phyloP scores from a whole-genome alignment of 306 rosid genomes.

The Begonia peltatifolia region DNA sequence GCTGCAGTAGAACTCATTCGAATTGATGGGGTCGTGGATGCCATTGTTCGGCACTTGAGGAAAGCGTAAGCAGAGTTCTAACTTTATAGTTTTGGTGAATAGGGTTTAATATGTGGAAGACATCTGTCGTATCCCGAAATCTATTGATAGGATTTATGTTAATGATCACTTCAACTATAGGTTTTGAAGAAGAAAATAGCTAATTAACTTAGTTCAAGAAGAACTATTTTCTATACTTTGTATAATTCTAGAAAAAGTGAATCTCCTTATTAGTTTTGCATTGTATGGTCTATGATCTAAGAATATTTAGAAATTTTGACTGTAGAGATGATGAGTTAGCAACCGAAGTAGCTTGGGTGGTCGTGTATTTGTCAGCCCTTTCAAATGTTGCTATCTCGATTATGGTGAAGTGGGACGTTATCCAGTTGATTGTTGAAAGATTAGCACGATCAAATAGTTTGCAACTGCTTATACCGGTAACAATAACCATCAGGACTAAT shows the following conservation, averaged over 20 bases:
- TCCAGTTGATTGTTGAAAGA: conserved; percentile 70
- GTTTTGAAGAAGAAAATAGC: too few relatives aligned
- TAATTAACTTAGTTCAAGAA: too few relatives aligned
- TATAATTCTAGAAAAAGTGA: too few relatives aligned
- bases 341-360: conserved; percentile 95
- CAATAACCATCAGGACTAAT: neutral
- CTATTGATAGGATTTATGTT: too few relatives aligned
- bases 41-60: conserved; percentile 64
- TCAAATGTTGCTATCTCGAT: conserved; percentile 63
- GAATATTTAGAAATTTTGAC: conserved; percentile 2
- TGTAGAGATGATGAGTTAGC: conserved; percentile 87
- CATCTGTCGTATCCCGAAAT: too few relatives aligned
- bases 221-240: too few relatives aligned
- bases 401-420: conserved; percentile 65
- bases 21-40: conserved; percentile 77
- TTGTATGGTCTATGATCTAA: neutral
- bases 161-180: too few relatives aligned
- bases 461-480: conserved; percentile 88
- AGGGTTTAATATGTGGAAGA: too few relatives aligned
- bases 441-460: conserved; percentile 62
- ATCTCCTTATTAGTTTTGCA: too few relatives aligned
- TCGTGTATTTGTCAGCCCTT: conserved; percentile 86
- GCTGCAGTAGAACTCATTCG: conserved; percentile 68
- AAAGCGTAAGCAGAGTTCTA: conserved; percentile 52
- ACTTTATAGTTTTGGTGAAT: neutral